Percentiles rank a stretch among this genome's conserved stretches.
Evolutionary conservation across 2,329 filamentous ascomycete species (phyloP).

Genomic region (Huntiella omanensis): DNA sequence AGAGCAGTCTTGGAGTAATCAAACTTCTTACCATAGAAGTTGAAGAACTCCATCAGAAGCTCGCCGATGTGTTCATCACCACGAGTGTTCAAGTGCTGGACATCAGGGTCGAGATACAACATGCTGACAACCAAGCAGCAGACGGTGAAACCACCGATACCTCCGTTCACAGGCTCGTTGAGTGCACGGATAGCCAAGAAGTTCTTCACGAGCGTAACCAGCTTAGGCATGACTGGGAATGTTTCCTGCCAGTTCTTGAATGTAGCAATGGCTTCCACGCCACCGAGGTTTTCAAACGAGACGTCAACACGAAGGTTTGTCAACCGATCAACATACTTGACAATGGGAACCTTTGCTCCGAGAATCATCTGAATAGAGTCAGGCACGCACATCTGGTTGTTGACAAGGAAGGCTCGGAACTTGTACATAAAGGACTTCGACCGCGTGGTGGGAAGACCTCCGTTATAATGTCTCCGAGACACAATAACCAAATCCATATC

Average conservation of each 20-base stretch:
- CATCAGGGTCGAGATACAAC: conserved; percentile 58
- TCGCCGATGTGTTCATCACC: conserved; percentile 55
- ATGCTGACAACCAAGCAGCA: conserved; percentile 87
- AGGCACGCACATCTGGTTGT: conserved; percentile 34
- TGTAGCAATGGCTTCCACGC: conserved; percentile 60
- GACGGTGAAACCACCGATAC: conserved; percentile 82
- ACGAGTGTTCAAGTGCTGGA: conserved; percentile 39
- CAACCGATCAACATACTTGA: conserved; percentile 68
- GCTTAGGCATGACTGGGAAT: conserved; percentile 68
- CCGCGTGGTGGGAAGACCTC: conserved; percentile 28
- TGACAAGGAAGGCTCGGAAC: conserved; percentile 41
- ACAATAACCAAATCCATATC: conserved; percentile 90
- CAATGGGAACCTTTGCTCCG: conserved; percentile 67
- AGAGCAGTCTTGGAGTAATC: conserved; percentile 54
- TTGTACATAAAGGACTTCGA: conserved; percentile 39
- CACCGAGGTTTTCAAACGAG: conserved; percentile 82
- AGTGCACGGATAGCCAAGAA: conserved; percentile 74
- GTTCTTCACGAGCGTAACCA: conserved; percentile 83
- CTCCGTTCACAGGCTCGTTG: conserved; percentile 81
- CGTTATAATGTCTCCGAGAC: conserved; percentile 34
- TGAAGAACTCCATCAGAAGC: conserved; percentile 70
- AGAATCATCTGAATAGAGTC: conserved; percentile 48
- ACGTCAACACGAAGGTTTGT: conserved; percentile 78
- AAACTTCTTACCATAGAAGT: conserved; percentile 74
- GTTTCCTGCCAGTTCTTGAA: conserved; percentile 62